Evolutionary conservation across 208 protist genomes (phyloP), one percentile per base, ranked within the genome.

Genomic region (Trypanosoma theileri): DNA sequence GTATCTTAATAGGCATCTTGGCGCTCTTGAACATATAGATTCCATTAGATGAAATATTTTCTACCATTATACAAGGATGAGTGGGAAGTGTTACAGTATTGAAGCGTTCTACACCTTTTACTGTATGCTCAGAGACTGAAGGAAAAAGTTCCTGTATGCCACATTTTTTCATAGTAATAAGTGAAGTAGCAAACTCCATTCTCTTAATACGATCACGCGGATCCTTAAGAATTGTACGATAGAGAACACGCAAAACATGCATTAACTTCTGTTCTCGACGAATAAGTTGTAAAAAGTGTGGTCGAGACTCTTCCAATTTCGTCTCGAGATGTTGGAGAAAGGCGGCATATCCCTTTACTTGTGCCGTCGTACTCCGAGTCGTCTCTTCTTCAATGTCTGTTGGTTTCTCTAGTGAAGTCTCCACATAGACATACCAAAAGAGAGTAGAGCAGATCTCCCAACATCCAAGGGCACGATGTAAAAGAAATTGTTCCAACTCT

Each of bases 1-100:
- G 61, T 14, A 94, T 53, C 48, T 75, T 84, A 19, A 96, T 81
- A 24, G 88, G 88, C 80, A 85, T 62, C 72, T 81, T 94, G 50
- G 91, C 81, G 69, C 86, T 92, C 69, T 96, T 94, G 70, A 89
- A 94, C 26, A 96, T 80, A 66, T 84, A 92, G 52, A 94, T 79
- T 11, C 74, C 81, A 26, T 75, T 59, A 6, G 80, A 59, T 22
- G 65, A 58, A 16, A 92, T 63, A 13, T 74, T 70, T n/a, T 71
- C 50, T 24, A 92, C 69, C 4, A 62, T 28, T 21, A 84, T 53
- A 31, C 73, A 65, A 13, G 91, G 88, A 69, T 96, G 85, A 10
- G 83, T 87, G 13, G 91, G 86, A 21, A 94, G 79, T 31, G 82
- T 91, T 12, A 80, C 73, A 54, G 46, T 21, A 26, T 13, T 46